A percentile compares a stretch with the other conserved stretches of the same genome.
phyloP scores from a whole-genome alignment of 2,329 filamentous ascomycete species.

The Cladophialophora bantiana region DNA sequence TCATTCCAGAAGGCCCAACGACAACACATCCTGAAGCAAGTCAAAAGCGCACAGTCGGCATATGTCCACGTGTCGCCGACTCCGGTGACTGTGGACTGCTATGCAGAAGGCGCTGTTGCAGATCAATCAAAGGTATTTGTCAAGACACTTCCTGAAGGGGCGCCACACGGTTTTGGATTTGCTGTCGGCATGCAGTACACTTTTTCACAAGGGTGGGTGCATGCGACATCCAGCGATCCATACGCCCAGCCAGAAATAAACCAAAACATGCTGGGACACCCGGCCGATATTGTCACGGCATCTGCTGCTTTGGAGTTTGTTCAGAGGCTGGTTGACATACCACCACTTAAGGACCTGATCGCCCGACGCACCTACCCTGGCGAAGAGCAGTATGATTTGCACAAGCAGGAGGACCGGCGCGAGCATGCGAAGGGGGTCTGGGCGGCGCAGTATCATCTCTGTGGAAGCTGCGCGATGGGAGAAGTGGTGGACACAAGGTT shows the following conservation, averaged over 20 bases:
- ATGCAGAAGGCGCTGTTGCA: background rate
- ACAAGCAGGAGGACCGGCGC: background rate
- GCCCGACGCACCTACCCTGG: slow-evolving; percentile 1
- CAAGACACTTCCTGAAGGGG: background rate
- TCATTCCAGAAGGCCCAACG: slow-evolving; percentile 46
- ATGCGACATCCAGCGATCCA: background rate
- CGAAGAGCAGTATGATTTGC: background rate
- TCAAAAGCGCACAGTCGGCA: background rate
- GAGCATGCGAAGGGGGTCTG: background rate
- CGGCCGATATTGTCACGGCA: slow-evolving; percentile 7
- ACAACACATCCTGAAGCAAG: slow-evolving; percentile 29
- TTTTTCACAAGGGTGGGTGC: slow-evolving; percentile 1
- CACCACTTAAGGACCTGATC: background rate
- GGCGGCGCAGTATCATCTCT: background rate
- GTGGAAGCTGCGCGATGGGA: slow-evolving; percentile 7
- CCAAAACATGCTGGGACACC: slow-evolving; percentile 3
- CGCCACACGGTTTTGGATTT: slow-evolving; percentile 6
- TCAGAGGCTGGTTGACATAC: background rate
- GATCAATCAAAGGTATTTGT: slow-evolving; percentile 1
- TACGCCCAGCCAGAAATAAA: background rate
- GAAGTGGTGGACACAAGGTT: slow-evolving; percentile 7
- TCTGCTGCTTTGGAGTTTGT: slow-evolving; percentile 44
- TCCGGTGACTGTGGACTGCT: background rate
- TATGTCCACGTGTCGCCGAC: background rate
- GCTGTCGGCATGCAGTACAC: background rate